Evolutionary conservation across 345 rosid genomes (phyloP).

Genomic region (Heritiera littoralis): DNA sequence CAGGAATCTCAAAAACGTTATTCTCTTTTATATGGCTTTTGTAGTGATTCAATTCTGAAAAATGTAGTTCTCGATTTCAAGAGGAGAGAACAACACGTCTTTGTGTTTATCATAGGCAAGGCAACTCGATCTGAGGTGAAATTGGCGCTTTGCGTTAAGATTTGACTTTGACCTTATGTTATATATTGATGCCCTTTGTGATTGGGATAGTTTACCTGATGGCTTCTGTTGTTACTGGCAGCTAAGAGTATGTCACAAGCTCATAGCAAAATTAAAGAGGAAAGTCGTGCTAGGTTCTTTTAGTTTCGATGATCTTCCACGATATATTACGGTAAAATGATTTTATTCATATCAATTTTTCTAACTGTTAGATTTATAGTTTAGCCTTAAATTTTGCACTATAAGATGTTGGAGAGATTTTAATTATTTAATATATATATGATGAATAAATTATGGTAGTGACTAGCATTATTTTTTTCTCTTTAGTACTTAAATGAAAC

Average conservation of each 20-base stretch:
- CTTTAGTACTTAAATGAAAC: too few species aligned
- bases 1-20: neutral
- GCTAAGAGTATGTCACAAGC: slow-evolving; percentile 89
- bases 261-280: slow-evolving; percentile 74
- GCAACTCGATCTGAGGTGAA: slow-evolving; percentile 95
- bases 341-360: neutral
- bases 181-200: neutral
- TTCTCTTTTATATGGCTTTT: slow-evolving; percentile 21
- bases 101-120: slow-evolving; percentile 84
- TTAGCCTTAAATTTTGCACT: too few species aligned
- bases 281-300: slow-evolving; percentile 84
- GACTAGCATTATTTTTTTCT: too few species aligned
- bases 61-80: slow-evolving; percentile 52
- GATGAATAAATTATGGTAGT: too few species aligned
- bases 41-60: slow-evolving; percentile 69
- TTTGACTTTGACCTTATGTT: neutral
- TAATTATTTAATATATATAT: too few species aligned
- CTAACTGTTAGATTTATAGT: neutral
- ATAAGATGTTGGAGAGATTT: too few species aligned
- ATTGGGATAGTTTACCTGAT: slow-evolving; percentile 9
- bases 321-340: slow-evolving; percentile 58
- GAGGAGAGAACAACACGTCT: slow-evolving; percentile 84
- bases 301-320: slow-evolving; percentile 79
- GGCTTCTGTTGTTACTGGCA: slow-evolving; percentile 29
- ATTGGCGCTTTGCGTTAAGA: neutral